Base-by-base conservation (phyloP, 371 early-diverging fungal species). In the Mortierella sp. region DNA sequence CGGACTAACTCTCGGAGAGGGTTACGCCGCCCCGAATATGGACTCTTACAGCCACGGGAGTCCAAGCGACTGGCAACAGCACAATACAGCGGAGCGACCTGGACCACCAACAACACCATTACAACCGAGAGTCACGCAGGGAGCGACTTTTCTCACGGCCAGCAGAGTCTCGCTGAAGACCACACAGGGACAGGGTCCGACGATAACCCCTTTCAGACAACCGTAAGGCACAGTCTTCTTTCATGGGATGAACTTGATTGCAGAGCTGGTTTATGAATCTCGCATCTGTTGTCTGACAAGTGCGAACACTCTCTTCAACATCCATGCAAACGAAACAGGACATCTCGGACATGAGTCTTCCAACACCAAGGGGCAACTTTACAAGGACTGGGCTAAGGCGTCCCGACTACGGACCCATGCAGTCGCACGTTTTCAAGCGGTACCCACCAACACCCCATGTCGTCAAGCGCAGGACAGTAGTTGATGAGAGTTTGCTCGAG, bases 391-490 rank as follows among this genome's bases (percentile, higher is more conserved):
- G 80, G 34, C 44, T 80, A 44, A 65, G 76, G 26, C 68, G 80
- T 8, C 80, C 80, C 14, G 61, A 80, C 40, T 76, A 80, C 69
- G 80, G 76, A 0, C 73, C 76, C 2, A 80, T 80, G 72, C 61
- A 74, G 43, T 65, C 64, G 39, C 73, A 63, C 16, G 66, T 55
- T n/a, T 55, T 68, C 31, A 65, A 31, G 58, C 69, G 47, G 44
- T 61, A 52, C 53, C 70, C 79, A 6, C 29, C 68, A 50, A 52
- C 77, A n/a, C 68, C 77, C 9, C 66, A 71, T 76, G 66, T 58
- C 29, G 66, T 65, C 29, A 73, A 26, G 61, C 58, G 81, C n/a
- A 68, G 81, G 43, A 81, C 64, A 24, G 53, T 77, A 13, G 64
- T 73, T 16, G 81, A 81, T 37, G 81, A 77, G 45, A 70, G 58